Evolutionary conservation across 495 filamentous ascomycete genomes (phyloP).

Genomic region (Aspergillus indologenus): DNA sequence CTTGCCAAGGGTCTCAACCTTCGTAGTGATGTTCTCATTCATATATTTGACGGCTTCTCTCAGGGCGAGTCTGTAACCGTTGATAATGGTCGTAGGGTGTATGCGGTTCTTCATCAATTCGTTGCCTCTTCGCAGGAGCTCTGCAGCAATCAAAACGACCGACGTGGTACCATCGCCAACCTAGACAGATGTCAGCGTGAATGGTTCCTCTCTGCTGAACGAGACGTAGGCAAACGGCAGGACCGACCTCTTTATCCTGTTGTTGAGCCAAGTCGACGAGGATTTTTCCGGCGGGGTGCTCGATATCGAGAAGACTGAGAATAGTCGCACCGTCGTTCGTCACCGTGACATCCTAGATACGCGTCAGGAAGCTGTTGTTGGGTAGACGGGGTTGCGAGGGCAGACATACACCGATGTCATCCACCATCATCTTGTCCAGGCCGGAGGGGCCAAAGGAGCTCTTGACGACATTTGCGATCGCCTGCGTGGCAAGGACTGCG

Average conservation of each 20-base stretch:
- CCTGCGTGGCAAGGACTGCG: constrained; percentile 87
- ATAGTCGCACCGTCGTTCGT: constrained; percentile 99
- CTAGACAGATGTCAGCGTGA: constrained; percentile 32
- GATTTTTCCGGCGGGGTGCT: constrained; percentile 98
- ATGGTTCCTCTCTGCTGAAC: not conserved
- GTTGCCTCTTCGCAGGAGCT: constrained; percentile 91
- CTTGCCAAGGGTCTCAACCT: constrained; percentile 84
- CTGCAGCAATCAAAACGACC: constrained; percentile 93
- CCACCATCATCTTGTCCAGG: constrained; percentile 99
- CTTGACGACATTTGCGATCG: constrained; percentile 98
- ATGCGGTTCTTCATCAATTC: constrained; percentile 99
- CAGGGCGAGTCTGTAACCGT: constrained; percentile 91
- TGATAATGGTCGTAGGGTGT: constrained; percentile 99
- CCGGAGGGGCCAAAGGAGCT: constrained; percentile 97
- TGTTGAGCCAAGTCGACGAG: constrained; percentile 96
- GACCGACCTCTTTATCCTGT: constrained; percentile 86
- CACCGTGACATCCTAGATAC: constrained; percentile 85
- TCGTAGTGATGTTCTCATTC: constrained; percentile 94
- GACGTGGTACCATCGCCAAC: constrained; percentile 98
- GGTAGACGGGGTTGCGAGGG: constrained; percentile 25
- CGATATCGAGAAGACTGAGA: constrained; percentile 87
- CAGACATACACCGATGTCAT: constrained; percentile 85
- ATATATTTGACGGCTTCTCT: constrained; percentile 98
- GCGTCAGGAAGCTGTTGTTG: constrained; percentile 6
- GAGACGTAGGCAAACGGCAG: not conserved